Conservation (phyloP, 169 alveolate species). For the Neospora caninum region DNA sequence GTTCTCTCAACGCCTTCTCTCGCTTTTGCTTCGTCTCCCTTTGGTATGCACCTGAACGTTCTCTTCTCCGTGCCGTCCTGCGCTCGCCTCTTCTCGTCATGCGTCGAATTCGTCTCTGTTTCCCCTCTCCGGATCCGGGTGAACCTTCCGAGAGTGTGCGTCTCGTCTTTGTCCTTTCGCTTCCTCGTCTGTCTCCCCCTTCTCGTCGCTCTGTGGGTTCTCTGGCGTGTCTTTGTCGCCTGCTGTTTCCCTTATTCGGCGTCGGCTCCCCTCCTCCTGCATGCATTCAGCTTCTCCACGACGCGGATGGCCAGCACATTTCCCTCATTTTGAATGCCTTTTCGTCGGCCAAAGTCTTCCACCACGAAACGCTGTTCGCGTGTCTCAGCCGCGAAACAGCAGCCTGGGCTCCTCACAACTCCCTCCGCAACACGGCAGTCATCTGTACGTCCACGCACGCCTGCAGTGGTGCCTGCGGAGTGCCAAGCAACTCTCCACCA, state of each 20-base stretch:
- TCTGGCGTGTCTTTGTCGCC: neutral
- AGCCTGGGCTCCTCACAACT: conserved; percentile 36
- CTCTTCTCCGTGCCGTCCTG: no score
- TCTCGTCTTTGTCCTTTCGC: neutral
- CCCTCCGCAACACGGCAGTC: conserved; percentile 26
- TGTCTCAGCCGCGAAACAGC: neutral
- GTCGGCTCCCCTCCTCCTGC: neutral
- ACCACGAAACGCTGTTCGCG: neutral
- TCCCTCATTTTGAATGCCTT: conserved; percentile 4
- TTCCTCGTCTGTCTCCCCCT: no score
- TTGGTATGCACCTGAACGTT: no score
- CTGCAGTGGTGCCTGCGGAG: neutral
- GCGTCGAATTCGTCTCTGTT: neutral
- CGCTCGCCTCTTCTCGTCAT: no score
- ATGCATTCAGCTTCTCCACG: conserved; percentile 12
- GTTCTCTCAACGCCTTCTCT: neutral
- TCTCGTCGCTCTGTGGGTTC: no score
- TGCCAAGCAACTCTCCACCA: neutral
- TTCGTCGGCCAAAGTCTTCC: conserved; percentile 15
- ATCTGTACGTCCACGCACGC: neutral
- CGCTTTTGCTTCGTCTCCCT: neutral
- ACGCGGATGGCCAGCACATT: conserved; percentile 21
- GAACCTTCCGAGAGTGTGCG: neutral
- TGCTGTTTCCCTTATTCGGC: neutral
- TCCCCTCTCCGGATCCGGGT: neutral